These are phyloP conservation scores for Caloboletus inedulis DNA, from an alignment of 1,284 basidiomycete species.

Conservation along the genomic window DNA sequence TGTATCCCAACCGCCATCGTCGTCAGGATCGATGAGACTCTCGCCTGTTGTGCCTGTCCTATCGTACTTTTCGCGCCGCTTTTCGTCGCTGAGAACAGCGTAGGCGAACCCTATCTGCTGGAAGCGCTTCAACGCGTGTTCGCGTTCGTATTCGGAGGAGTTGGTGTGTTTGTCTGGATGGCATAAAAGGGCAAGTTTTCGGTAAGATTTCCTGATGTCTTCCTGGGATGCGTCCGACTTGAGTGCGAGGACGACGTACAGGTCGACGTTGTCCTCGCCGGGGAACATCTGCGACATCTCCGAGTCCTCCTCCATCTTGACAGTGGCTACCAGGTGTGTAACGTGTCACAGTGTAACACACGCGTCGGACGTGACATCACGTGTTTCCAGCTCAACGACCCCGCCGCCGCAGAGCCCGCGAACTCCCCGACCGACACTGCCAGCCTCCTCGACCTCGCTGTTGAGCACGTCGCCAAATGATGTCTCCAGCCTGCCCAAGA, in stretches of 20 bases:
- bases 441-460: not conserved
- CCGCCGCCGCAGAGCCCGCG: not conserved
- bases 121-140: constrained; percentile 69
- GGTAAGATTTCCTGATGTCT: constrained; percentile 81
- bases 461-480: not conserved
- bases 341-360: constrained; percentile 7
- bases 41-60: constrained; percentile 82
- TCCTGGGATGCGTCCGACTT: constrained; percentile 52
- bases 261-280: constrained; percentile 61
- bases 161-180: constrained; percentile 88
- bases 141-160: constrained; percentile 58
- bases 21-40: constrained; percentile 63
- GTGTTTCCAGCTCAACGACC: constrained; percentile 1
- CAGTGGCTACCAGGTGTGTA: not conserved
- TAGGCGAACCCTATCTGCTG: constrained; percentile 92
- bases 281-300: constrained; percentile 72
- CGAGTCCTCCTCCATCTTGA: constrained; percentile 74
- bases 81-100: constrained; percentile 78
- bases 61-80: constrained; percentile 74
- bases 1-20: constrained; percentile 82
- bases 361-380: constrained; percentile 3
- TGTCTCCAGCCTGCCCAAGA: not conserved
- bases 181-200: constrained; percentile 74
- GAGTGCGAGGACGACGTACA: constrained; percentile 72
- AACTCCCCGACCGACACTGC: not conserved